These are phyloP conservation scores for Chlamydomonas reinhardtii DNA, from an alignment of 163 green algal genomes.

Conservation along the genomic window DNA sequence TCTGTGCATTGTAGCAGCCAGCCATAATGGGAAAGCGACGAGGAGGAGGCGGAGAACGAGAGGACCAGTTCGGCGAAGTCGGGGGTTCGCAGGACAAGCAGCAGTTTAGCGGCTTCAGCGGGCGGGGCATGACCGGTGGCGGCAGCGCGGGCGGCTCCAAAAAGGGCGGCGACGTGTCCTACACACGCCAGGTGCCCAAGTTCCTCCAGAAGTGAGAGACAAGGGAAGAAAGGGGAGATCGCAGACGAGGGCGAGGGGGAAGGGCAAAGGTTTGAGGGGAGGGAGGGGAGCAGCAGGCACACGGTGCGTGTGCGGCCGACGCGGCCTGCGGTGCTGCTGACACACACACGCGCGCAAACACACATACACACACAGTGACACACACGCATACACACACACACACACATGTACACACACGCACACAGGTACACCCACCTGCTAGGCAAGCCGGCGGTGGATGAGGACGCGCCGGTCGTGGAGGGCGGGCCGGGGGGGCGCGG, in stretches of 20 bases:
- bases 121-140: slow-evolving; percentile 8
- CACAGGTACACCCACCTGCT: slow-evolving; percentile 79
- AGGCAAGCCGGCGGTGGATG: slow-evolving; percentile 45
- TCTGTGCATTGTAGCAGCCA: too few relatives aligned
- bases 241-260: too few relatives aligned
- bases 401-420: too few relatives aligned
- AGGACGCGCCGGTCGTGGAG: slow-evolving; percentile 52
- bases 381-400: too few relatives aligned
- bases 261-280: too few relatives aligned
- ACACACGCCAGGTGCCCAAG: slow-evolving; percentile 59
- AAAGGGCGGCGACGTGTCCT: slow-evolving; percentile 28
- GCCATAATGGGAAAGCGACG: too few relatives aligned
- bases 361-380: too few relatives aligned
- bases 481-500: slow-evolving; percentile 23
- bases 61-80: slow-evolving; percentile 37
- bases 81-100: slow-evolving; percentile 31
- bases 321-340: too few relatives aligned
- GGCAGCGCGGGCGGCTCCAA: slow-evolving; percentile 27
- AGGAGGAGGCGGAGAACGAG: slow-evolving; percentile 3
- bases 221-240: too few relatives aligned
- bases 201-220: slow-evolving; percentile 59
- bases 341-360: too few relatives aligned
- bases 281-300: too few relatives aligned
- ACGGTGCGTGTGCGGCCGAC: too few relatives aligned
- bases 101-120: slow-evolving; percentile 35